Conservation (phyloP, 192 early-diverging fungal genomes). For the Hyaloraphidium curvatum region DNA sequence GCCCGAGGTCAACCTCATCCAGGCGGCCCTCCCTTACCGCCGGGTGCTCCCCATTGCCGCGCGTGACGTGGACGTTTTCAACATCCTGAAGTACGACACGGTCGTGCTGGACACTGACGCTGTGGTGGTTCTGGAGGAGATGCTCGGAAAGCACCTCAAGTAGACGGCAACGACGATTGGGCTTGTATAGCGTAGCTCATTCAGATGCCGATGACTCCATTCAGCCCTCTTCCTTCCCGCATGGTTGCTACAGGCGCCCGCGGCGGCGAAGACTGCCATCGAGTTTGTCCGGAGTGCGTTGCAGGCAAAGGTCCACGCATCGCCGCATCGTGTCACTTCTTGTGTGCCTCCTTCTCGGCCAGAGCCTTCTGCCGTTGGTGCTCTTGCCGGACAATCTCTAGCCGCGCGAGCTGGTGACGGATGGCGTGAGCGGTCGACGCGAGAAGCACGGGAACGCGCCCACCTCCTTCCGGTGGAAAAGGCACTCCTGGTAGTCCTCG, state of each 20-base stretch:
- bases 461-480: conserved; percentile 92
- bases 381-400: conserved; percentile 12
- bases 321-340: background rate
- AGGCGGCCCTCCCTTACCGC: conserved; percentile 15
- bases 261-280: too few species aligned
- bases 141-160: too few species aligned
- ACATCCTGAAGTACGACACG: conserved; percentile 23
- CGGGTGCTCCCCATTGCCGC: conserved; percentile 5
- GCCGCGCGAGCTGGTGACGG: conserved; percentile 8
- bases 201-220: too few species aligned
- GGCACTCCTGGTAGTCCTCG: conserved; percentile 92
- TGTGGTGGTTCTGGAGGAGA: conserved; percentile 26
- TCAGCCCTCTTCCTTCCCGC: too few species aligned
- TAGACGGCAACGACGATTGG: too few species aligned
- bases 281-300: too few species aligned
- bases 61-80: conserved; percentile 12
- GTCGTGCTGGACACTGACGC: conserved; percentile 30
- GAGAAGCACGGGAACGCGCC: conserved; percentile 9
- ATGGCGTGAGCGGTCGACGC: background rate
- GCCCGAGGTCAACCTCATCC: conserved; percentile 8
- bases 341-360: conserved; percentile 5
- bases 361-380: conserved; percentile 6
- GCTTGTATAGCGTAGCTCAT: too few species aligned
- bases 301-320: too few species aligned
- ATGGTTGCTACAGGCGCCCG: too few species aligned